phyloP scores from a whole-genome alignment of 164 flowering plant species.

The Tetrastigma voinierianum region DNA sequence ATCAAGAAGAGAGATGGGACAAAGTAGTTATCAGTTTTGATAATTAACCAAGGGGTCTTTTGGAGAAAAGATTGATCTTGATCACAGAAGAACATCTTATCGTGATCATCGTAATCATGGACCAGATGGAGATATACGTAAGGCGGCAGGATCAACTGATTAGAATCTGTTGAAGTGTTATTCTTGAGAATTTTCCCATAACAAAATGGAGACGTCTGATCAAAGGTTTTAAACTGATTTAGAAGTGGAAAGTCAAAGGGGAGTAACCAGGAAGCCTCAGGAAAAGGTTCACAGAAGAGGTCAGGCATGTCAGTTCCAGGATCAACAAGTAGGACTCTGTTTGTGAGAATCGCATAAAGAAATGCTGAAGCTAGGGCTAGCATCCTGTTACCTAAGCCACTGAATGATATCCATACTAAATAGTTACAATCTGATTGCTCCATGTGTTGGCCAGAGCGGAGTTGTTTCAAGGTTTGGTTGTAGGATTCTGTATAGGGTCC shows the following conservation, averaged over 20 bases:
- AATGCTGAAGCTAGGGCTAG: conserved; percentile 74
- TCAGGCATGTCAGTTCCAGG: conserved; percentile 61
- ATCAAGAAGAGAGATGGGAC: conserved; percentile 79
- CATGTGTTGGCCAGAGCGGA: conserved; percentile 33
- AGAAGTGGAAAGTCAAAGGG: conserved; percentile 65
- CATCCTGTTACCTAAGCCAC: conserved; percentile 83
- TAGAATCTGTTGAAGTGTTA: conserved; percentile 17
- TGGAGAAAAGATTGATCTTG: conserved; percentile 58
- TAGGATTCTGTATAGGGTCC: conserved; percentile 68
- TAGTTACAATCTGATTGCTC: conserved; percentile 53
- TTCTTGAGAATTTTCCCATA: conserved; percentile 62
- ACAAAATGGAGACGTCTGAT: conserved; percentile 43
- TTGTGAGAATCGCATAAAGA: conserved; percentile 77
- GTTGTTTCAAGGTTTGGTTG: conserved; percentile 46
- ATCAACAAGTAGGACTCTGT: conserved; percentile 77
- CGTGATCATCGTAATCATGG: conserved; percentile 70
- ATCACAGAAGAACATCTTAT: conserved; percentile 86
- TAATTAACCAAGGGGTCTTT: conserved; percentile 64
- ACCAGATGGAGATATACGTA: conserved; percentile 67
- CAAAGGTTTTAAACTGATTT: conserved; percentile 40
- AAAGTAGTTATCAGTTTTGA: conserved; percentile 77
- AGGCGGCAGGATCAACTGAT: conserved; percentile 16
- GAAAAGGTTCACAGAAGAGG: conserved; percentile 94
- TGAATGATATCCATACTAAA: conserved; percentile 73
- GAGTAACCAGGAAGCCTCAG: conserved; percentile 69